Evolutionary conservation across 2,329 filamentous ascomycete species (phyloP), one percentile per base, ranked within the genome.

Genomic region (Colletotrichum higginsianum): DNA sequence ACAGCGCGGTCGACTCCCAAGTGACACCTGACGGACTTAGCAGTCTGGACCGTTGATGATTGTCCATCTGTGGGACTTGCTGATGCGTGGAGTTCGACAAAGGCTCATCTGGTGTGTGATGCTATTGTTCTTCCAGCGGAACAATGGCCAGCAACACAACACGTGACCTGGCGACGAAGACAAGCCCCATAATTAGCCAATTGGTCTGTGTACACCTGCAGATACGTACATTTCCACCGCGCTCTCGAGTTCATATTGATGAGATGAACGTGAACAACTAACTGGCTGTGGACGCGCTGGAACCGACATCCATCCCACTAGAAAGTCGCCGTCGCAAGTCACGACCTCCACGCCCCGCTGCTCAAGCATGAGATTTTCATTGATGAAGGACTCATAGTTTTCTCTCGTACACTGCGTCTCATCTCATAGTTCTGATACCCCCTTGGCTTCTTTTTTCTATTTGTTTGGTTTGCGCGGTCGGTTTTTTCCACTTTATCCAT

Each of bases 141-240:
- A 12, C 13, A 13, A 23, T 16, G 2, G 13, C 23, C 26, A 40
- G 40, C 13, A 2, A 11, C 4, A 6, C 13, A 5, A 23, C 60
- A 61, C 60, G 60, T 61, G 60, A 61, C 44, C 30, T 61, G 60
- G 60, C 21, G 60, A 35, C 13, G 4, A 16, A 8, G n/a, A 23
- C 13, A 21, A 7, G 53, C 30, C 60, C 46, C 60, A 35, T 26
- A 50, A 61, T 18, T 49, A 30, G 30, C 4, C 21, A 38, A 11
- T 11, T 57, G 50, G 62, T 15, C 42, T 26, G 42, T 65, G 56
- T 67, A 38, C 35, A 38, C 8, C 35, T 8, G 35, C 35, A 38
- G 35, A 8, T 38, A 71, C 64, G 56, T 67, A 63, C 52, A 58
- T 35, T 68, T 53, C 40, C 58, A 53, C 42, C 65, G 68, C 68